phyloP scores from a whole-genome alignment of 2,329 filamentous ascomycete species.

The Penicillium hordei region DNA sequence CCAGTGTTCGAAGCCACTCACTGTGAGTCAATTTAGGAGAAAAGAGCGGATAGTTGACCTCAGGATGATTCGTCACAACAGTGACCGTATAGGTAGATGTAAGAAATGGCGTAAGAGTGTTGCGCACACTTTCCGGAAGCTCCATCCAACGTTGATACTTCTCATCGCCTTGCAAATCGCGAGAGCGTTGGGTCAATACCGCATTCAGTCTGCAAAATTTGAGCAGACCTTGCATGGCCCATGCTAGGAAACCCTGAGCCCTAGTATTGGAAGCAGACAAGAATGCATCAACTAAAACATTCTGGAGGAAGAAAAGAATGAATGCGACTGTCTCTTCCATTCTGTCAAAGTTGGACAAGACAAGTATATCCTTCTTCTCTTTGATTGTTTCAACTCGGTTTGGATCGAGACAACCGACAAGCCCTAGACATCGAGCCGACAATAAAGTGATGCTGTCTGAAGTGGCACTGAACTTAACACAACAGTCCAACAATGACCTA shows the following conservation, averaged over 20 bases:
- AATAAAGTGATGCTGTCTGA: slow-evolving; percentile 68
- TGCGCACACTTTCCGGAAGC: slow-evolving; percentile 74
- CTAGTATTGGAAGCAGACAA: slow-evolving; percentile 84
- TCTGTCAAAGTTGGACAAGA: slow-evolving; percentile 81
- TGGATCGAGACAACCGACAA: slow-evolving; percentile 88
- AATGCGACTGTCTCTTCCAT: slow-evolving; percentile 81
- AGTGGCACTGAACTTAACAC: slow-evolving; percentile 72
- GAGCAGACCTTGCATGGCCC: slow-evolving; percentile 88
- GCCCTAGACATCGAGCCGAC: slow-evolving; percentile 78
- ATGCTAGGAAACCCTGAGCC: slow-evolving; percentile 87
- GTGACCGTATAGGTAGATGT: slow-evolving; percentile 77
- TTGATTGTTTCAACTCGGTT: slow-evolving; percentile 80
- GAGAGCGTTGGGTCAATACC: slow-evolving; percentile 52
- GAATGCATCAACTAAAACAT: slow-evolving; percentile 88
- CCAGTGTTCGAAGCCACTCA: slow-evolving; percentile 78
- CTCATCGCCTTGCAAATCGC: slow-evolving; percentile 57
- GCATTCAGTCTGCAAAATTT: slow-evolving; percentile 71
- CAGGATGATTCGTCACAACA: slow-evolving; percentile 55
- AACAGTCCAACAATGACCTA: slow-evolving; percentile 80
- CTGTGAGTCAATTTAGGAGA: slow-evolving; percentile 66
- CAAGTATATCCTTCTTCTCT: slow-evolving; percentile 77
- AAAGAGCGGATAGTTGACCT: slow-evolving; percentile 76
- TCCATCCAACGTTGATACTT: slow-evolving; percentile 73
- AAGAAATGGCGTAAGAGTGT: slow-evolving; percentile 83
- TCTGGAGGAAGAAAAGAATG: slow-evolving; percentile 77